Evolutionary conservation across 805 yeast species (phyloP).

Genomic region (Tetrapisispora iriomotensis): DNA sequence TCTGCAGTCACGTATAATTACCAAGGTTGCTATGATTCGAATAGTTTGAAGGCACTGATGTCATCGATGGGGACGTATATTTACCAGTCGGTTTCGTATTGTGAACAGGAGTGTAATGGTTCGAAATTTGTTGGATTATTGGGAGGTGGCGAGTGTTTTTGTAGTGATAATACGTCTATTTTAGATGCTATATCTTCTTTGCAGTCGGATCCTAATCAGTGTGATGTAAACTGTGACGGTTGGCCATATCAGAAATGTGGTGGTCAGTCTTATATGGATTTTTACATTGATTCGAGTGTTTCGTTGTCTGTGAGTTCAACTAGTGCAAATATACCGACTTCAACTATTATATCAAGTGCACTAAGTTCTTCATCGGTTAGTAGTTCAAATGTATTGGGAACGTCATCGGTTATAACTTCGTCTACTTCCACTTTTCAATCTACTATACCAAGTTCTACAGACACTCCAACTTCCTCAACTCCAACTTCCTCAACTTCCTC

Average conservation of each 20-base stretch:
- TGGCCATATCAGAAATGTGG: slow-evolving; percentile 57
- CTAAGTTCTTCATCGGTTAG: not conserved
- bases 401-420: slow-evolving; percentile 1
- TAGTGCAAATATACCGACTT: not conserved
- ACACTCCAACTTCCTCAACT: slow-evolving; percentile 2
- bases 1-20: slow-evolving; percentile 6
- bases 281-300: slow-evolving; percentile 35
- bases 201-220: slow-evolving; percentile 30
- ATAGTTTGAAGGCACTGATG: slow-evolving; percentile 19
- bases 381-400: slow-evolving; percentile 4
- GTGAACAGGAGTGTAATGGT: slow-evolving; percentile 44
- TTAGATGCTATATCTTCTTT: slow-evolving; percentile 22
- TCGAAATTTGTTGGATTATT: slow-evolving; percentile 41
- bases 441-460: not conserved
- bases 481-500: slow-evolving; percentile 7
- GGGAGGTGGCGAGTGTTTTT: slow-evolving; percentile 51
- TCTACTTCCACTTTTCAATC: not conserved
- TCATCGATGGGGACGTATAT: slow-evolving; percentile 37
- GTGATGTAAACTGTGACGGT: slow-evolving; percentile 48
- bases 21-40: slow-evolving; percentile 31
- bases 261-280: slow-evolving; percentile 40
- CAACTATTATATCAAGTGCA: slow-evolving; percentile 1
- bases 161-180: slow-evolving; percentile 51
- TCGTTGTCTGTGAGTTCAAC: slow-evolving; percentile 1
- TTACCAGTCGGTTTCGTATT: slow-evolving; percentile 52